A percentile compares a stretch with the other conserved stretches of the same genome.
These are phyloP conservation scores for Bryoglossum gracile DNA, from an alignment of 495 filamentous ascomycete genomes.

Conservation along the genomic window DNA sequence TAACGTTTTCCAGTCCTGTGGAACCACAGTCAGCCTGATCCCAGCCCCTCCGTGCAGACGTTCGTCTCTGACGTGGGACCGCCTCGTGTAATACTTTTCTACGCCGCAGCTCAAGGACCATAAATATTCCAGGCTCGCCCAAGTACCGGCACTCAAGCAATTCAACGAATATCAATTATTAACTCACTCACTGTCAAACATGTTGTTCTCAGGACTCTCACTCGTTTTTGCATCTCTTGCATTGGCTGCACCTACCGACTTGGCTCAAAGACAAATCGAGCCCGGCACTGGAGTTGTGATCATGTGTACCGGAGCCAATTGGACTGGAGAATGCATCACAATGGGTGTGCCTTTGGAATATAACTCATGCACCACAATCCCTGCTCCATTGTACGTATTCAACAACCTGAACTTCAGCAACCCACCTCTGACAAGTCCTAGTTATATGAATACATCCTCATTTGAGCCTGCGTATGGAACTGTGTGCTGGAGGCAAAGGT, in stretches of 20 bases:
- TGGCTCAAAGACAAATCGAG: not conserved
- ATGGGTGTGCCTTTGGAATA: not conserved
- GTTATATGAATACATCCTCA: not conserved
- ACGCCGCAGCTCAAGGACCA: no score
- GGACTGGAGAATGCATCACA: not conserved
- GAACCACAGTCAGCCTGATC: no score
- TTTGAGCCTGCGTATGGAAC: slow-evolving; percentile 4
- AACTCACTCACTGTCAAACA: no score
- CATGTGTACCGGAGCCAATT: slow-evolving; percentile 2
- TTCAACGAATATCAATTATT: no score
- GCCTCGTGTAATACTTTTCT: no score
- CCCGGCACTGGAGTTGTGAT: not conserved
- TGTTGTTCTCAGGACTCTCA: not conserved
- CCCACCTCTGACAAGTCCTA: not conserved
- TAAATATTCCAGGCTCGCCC: no score
- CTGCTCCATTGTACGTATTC: not conserved
- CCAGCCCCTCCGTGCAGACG: no score
- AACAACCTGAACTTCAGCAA: not conserved
- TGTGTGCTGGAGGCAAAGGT: not conserved
- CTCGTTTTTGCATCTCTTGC: not conserved
- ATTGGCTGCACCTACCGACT: not conserved
- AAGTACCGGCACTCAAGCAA: no score
- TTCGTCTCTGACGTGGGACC: no score
- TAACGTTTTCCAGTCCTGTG: no score
- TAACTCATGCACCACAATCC: not conserved